phyloP scores from a whole-genome alignment of 768 basidiomycete species.

The Amyloporia xantha region DNA sequence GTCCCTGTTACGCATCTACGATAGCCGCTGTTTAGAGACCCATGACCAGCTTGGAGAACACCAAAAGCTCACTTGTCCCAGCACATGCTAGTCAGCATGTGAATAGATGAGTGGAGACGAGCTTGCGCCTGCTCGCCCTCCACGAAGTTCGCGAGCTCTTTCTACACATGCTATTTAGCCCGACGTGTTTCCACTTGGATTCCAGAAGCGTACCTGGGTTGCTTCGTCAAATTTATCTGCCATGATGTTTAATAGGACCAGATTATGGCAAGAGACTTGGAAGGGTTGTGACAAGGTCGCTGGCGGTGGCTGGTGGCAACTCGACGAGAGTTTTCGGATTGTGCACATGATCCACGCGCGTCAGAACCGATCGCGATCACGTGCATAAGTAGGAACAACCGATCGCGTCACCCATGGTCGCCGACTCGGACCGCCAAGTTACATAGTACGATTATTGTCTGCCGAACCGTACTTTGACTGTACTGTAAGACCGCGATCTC shows the following conservation, averaged over 20 bases:
- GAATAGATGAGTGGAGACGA: slow-evolving; percentile 59
- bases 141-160: slow-evolving; percentile 74
- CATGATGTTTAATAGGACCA: slow-evolving; percentile 25
- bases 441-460: no score
- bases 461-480: no score
- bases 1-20: slow-evolving; percentile 79
- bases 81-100: slow-evolving; percentile 75
- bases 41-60: no score
- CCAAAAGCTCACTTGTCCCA: slow-evolving; percentile 78
- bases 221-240: slow-evolving; percentile 67
- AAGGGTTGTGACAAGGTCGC: background rate
- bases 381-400: background rate
- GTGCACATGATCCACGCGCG: background rate
- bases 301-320: background rate
- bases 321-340: background rate
- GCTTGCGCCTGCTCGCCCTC: slow-evolving; percentile 81
- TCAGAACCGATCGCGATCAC: background rate
- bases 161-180: no score
- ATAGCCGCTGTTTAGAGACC: no score
- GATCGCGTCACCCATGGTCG: no score
- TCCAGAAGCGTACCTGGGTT: slow-evolving; percentile 58
- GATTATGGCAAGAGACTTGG: background rate
- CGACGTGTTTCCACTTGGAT: slow-evolving; percentile 4
- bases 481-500: no score
- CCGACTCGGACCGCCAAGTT: no score